These are phyloP conservation scores for Aureobasidium zeae DNA, from an alignment of 2,329 filamentous ascomycete genomes.

Conservation along the genomic window DNA sequence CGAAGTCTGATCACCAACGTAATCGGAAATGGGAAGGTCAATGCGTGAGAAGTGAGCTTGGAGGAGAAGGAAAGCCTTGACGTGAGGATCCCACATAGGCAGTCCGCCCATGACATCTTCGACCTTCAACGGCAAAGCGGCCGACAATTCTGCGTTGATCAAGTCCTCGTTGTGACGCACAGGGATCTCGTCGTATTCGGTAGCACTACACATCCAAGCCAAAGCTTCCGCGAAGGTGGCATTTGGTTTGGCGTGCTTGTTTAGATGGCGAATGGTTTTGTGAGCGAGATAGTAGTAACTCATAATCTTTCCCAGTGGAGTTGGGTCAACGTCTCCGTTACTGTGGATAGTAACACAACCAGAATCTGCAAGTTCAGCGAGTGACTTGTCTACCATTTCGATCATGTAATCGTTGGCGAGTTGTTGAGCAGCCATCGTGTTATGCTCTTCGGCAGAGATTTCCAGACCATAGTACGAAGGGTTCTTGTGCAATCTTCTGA, in stretches of 20 bases:
- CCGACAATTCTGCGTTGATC: conserved; percentile 83
- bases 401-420: conserved; percentile 93
- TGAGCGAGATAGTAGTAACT: conserved; percentile 97
- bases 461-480: conserved; percentile 95
- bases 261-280: conserved; percentile 80
- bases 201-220: conserved; percentile 85
- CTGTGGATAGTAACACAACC: conserved; percentile 73
- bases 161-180: conserved; percentile 98
- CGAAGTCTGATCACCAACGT: conserved; percentile 81
- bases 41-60: conserved; percentile 94
- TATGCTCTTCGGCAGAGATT: conserved; percentile 86
- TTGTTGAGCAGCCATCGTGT: conserved; percentile 73
- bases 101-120: conserved; percentile 49
- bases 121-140: conserved; percentile 63
- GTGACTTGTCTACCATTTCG: conserved; percentile 76
- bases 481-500: conserved; percentile 93
- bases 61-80: conserved; percentile 87
- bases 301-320: conserved; percentile 94
- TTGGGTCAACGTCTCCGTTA: conserved; percentile 83
- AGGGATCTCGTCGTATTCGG: conserved; percentile 94
- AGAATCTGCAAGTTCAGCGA: conserved; percentile 72
- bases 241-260: conserved; percentile 62
- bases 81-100: conserved; percentile 97
- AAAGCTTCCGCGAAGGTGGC: conserved; percentile 75
- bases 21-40: conserved; percentile 88